A percentile compares a stretch with the other conserved stretches of the same genome.
Conservation (phyloP, 331 rosid species). For the Acacia pycnantha region DNA sequence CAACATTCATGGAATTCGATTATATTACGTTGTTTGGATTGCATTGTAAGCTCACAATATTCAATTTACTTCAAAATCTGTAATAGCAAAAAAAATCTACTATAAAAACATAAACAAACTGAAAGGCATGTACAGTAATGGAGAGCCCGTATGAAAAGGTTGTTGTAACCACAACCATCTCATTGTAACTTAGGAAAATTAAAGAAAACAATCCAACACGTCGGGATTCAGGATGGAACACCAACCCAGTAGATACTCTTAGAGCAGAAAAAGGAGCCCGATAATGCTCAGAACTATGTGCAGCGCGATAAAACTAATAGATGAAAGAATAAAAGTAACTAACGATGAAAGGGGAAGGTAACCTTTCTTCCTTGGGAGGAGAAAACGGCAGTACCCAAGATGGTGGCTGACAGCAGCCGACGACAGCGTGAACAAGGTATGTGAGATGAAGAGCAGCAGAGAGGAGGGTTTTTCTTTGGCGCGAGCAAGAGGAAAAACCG, state of each 20-base stretch:
- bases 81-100: neutral
- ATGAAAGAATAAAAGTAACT: neutral
- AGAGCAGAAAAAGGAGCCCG: neutral
- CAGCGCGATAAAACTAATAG: neutral
- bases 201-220: neutral
- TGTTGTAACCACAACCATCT: neutral
- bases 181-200: neutral
- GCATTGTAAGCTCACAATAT: neutral
- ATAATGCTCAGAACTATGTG: neutral
- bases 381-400: neutral
- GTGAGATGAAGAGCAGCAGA: neutral
- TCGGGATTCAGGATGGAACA: neutral
- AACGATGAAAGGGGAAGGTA: neutral
- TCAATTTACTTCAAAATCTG: neutral
- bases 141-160: neutral
- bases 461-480: neutral
- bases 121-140: neutral
- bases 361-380: neutral
- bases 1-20: neutral
- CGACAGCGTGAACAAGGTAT: neutral
- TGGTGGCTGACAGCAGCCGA: neutral
- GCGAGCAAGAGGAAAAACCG: neutral
- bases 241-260: neutral
- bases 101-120: neutral
- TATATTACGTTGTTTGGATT: neutral